Evolutionary conservation across 2,329 filamentous ascomycete genomes (phyloP).

Genomic region (Coniochaeta sp.): DNA sequence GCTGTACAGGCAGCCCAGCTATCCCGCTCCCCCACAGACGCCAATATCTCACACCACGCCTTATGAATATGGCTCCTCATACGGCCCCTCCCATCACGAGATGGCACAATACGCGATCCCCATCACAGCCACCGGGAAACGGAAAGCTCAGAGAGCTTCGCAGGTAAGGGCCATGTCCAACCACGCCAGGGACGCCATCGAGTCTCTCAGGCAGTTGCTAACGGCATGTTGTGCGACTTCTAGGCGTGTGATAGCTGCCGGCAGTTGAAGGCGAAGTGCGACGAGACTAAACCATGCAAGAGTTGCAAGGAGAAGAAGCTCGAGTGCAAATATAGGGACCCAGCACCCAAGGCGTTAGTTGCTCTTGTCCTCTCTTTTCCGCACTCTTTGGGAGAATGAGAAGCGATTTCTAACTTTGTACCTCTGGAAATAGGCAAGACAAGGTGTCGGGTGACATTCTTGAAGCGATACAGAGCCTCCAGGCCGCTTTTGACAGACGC

Average conservation of each 20-base stretch:
- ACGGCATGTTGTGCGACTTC: background rate
- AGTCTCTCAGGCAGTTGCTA: background rate
- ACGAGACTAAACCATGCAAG: slow-evolving; percentile 76
- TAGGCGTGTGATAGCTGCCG: slow-evolving; percentile 90
- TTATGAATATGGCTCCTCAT: slow-evolving; percentile 22
- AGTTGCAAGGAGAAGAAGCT: slow-evolving; percentile 83
- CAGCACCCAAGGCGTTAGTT: slow-evolving; percentile 62
- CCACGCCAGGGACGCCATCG: background rate
- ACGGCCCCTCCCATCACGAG: slow-evolving; percentile 26
- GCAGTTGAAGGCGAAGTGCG: slow-evolving; percentile 82
- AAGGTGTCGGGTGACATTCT: slow-evolving; percentile 54
- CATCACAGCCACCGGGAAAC: slow-evolving; percentile 42
- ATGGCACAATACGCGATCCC: slow-evolving; percentile 25
- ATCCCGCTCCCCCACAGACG: slow-evolving; percentile 32
- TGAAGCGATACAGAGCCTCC: slow-evolving; percentile 40
- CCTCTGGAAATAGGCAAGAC: slow-evolving; percentile 45
- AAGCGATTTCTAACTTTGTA: background rate
- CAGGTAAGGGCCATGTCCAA: slow-evolving; percentile 35
- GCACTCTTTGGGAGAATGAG: background rate
- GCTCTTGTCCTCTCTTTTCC: background rate
- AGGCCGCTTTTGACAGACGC: slow-evolving; percentile 22
- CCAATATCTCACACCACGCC: slow-evolving; percentile 28
- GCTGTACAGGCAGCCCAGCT: slow-evolving; percentile 32
- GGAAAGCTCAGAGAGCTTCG: slow-evolving; percentile 58
- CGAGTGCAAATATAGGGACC: slow-evolving; percentile 81